These are phyloP conservation scores for Vickermania ingenoplastis DNA, from an alignment of 208 protist species.

Conservation along the genomic window DNA sequence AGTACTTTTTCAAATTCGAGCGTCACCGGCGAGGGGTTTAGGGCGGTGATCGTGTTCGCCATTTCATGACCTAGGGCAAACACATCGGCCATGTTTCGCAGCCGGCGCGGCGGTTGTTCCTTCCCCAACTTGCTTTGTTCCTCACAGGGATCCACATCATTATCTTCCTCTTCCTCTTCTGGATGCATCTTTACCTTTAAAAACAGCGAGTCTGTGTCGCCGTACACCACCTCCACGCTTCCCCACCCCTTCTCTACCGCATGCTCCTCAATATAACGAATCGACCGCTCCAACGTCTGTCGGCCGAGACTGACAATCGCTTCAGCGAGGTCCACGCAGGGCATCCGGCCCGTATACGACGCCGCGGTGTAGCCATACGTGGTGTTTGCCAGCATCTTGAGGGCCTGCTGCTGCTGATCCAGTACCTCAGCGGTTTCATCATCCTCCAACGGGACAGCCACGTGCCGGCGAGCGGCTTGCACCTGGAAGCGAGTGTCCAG, in stretches of 20 bases:
- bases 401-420: conserved; percentile 96
- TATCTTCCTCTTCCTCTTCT: not conserved
- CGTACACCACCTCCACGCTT: conserved; percentile 96
- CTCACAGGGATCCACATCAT: too few relatives aligned
- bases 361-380: conserved; percentile 99
- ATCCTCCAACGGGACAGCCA: conserved; percentile 41
- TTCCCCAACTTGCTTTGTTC: not conserved
- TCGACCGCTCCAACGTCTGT: conserved; percentile 97
- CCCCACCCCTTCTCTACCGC: conserved; percentile 65
- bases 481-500: conserved; percentile 79
- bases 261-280: conserved; percentile 92
- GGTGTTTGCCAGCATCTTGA: conserved; percentile 99
- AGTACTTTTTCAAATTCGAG: conserved; percentile 99
- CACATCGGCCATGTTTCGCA: conserved; percentile 44
- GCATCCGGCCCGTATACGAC: conserved; percentile 96
- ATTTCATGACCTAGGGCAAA: conserved; percentile 65
- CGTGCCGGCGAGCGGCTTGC: conserved; percentile 56
- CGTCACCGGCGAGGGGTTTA: conserved; percentile 93
- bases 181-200: not conserved
- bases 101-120: conserved; percentile 14
- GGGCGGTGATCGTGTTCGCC: conserved; percentile 87
- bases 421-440: conserved; percentile 51
- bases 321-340: conserved; percentile 94
- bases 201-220: conserved; percentile 99
- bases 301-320: conserved; percentile 97